These are phyloP conservation scores for Hygrocybe coccinea DNA, from an alignment of 768 basidiomycete genomes.

Conservation along the genomic window DNA sequence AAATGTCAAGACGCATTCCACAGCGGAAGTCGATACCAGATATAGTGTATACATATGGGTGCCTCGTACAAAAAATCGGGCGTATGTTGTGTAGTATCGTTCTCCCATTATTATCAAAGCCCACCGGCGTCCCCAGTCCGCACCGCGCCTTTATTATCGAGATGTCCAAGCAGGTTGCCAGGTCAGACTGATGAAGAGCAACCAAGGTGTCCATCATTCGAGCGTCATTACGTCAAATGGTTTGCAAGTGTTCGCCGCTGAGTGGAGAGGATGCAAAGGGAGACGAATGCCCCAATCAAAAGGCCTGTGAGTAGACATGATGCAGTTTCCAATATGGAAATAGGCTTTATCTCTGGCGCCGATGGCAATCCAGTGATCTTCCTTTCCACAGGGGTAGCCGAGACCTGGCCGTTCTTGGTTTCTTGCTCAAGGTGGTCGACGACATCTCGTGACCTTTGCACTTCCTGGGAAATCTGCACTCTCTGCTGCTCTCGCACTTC, in stretches of 20 bases:
- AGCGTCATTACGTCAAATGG: slow-evolving; percentile 22
- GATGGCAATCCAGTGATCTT: neutral
- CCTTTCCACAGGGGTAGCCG: neutral
- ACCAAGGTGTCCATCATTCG: too few species aligned
- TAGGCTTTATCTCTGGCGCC: slow-evolving; percentile 15
- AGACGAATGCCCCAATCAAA: slow-evolving; percentile 53
- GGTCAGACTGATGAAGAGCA: too few species aligned
- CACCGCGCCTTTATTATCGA: too few species aligned
- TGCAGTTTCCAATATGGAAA: slow-evolving; percentile 30
- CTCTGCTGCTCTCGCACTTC: slow-evolving; percentile 49
- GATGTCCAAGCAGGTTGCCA: too few species aligned
- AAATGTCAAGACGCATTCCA: too few species aligned
- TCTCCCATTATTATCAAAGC: too few species aligned
- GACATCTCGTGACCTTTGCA: neutral
- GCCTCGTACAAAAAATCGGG: too few species aligned
- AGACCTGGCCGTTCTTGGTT: neutral
- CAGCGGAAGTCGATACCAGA: too few species aligned
- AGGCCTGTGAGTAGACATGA: slow-evolving; percentile 55
- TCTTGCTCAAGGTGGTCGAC: neutral
- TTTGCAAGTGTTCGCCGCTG: slow-evolving; percentile 44
- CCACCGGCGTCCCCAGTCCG: too few species aligned
- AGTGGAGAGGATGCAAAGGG: slow-evolving; percentile 45
- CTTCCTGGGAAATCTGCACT: neutral
- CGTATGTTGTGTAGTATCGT: too few species aligned
- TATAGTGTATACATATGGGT: too few species aligned